Percentiles rank a stretch among this genome's conserved stretches.
These are phyloP conservation scores for Alternaria sp. DNA, from an alignment of 2,329 filamentous ascomycete genomes.

Conservation along the genomic window DNA sequence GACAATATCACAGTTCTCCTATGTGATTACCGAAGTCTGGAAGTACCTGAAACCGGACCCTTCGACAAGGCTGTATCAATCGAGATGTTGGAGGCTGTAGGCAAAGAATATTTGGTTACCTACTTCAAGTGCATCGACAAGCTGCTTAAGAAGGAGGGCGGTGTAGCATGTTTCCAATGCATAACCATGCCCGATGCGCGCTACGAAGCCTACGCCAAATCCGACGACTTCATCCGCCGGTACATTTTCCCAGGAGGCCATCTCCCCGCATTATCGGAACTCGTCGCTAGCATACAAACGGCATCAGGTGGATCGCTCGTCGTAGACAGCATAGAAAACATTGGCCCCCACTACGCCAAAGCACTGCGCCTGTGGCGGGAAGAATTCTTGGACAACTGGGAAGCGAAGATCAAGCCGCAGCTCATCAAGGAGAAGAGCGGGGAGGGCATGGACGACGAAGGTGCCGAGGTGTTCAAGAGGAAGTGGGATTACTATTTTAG, in stretches of 20 bases:
- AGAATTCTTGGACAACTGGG: slow-evolving; percentile 70
- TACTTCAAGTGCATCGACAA: slow-evolving; percentile 72
- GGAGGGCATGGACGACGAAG: slow-evolving; percentile 69
- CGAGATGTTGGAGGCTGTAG: slow-evolving; percentile 80
- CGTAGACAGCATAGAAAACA: slow-evolving; percentile 73
- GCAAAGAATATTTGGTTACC: slow-evolving; percentile 69
- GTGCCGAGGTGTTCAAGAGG: slow-evolving; percentile 71
- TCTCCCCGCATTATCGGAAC: slow-evolving; percentile 71
- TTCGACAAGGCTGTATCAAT: slow-evolving; percentile 79
- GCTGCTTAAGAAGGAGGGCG: slow-evolving; percentile 70
- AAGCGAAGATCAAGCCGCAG: slow-evolving; percentile 66
- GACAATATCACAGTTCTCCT: slow-evolving; percentile 70
- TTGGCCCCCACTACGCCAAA: slow-evolving; percentile 76
- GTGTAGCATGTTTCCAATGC: slow-evolving; percentile 76
- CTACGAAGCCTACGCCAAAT: slow-evolving; percentile 70
- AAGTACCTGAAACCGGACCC: slow-evolving; percentile 56
- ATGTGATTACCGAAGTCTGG: slow-evolving; percentile 72
- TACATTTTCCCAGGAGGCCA: slow-evolving; percentile 84
- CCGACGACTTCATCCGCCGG: slow-evolving; percentile 76
- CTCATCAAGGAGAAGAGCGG: slow-evolving; percentile 65
- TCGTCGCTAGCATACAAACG: slow-evolving; percentile 68
- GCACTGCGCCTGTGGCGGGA: slow-evolving; percentile 74
- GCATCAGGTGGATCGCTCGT: slow-evolving; percentile 70
- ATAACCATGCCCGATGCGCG: slow-evolving; percentile 77
- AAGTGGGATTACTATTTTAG: slow-evolving; percentile 83